Evolutionary conservation across 2,329 filamentous ascomycete species (phyloP).

Genomic region (Emmonsiellopsis sp.): DNA sequence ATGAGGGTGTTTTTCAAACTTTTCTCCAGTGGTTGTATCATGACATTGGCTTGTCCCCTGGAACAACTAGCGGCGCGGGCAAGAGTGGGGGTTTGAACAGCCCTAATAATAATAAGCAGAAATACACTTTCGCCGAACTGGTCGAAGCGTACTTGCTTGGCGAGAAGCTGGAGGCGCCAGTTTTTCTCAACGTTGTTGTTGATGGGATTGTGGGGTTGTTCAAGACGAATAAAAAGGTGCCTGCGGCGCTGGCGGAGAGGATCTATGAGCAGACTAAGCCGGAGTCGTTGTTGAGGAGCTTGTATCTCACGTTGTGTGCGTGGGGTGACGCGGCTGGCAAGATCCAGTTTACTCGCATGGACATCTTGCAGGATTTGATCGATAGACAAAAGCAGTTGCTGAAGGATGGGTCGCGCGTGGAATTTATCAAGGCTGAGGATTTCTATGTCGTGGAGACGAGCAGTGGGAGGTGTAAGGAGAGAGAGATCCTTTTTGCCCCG

Average conservation of each 20-base stretch:
- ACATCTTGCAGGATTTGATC: conserved; percentile 2
- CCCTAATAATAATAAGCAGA: too few relatives aligned
- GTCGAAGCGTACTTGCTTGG: not conserved
- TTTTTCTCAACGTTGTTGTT: not conserved
- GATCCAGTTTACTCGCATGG: not conserved
- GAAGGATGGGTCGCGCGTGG: not conserved
- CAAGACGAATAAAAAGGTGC: not conserved
- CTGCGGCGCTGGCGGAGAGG: not conserved
- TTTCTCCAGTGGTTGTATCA: not conserved
- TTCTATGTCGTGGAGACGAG: not conserved
- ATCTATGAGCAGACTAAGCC: not conserved
- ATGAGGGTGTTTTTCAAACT: not conserved
- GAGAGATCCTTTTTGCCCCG: not conserved
- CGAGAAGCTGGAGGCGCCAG: not conserved
- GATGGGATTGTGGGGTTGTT: not conserved
- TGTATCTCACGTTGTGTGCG: conserved; percentile 1
- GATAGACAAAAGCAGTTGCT: not conserved
- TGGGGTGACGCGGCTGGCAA: not conserved
- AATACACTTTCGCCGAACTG: not conserved
- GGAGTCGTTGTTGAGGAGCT: not conserved
- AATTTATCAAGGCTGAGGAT: not conserved
- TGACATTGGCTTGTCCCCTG: not conserved
- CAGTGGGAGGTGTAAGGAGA: not conserved
- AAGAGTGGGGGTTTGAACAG: too few relatives aligned
- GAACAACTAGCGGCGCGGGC: too few relatives aligned